A percentile compares a stretch with the other conserved stretches of the same genome.
These are phyloP conservation scores for Ampelocalamus luodianensis DNA, from an alignment of 176 grass and related monocot species.

Conservation along the genomic window DNA sequence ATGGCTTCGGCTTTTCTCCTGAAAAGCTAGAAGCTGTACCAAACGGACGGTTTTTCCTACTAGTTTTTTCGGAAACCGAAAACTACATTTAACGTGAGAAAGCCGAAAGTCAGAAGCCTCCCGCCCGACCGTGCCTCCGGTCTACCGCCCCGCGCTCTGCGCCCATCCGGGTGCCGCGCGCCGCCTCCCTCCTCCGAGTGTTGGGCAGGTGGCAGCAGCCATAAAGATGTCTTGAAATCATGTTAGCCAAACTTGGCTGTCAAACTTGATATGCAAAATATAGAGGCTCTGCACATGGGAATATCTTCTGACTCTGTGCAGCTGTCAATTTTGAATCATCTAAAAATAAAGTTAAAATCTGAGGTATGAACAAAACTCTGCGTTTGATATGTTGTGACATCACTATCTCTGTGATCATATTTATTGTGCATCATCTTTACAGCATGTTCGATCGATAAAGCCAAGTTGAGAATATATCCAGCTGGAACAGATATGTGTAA, in stretches of 20 bases:
- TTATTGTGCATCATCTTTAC: neutral
- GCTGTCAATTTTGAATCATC: conserved; percentile 84
- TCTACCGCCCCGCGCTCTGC: too few species aligned
- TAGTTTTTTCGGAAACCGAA: too few species aligned
- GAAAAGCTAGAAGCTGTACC: too few species aligned
- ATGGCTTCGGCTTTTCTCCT: too few species aligned
- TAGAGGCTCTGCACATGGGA: conserved; percentile 67
- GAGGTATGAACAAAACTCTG: conserved; percentile 60
- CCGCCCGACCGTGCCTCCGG: too few species aligned
- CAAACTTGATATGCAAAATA: conserved; percentile 74
- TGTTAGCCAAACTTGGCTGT: conserved; percentile 74
- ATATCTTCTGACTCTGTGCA: conserved; percentile 73
- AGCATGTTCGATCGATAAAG: too few species aligned
- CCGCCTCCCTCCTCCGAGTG: neutral
- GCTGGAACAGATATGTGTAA: conserved; percentile 70
- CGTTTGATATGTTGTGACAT: conserved; percentile 3
- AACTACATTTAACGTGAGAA: too few species aligned
- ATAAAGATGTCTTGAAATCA: conserved; percentile 53
- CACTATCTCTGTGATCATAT: conserved; percentile 11
- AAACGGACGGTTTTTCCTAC: too few species aligned
- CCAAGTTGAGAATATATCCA: conserved; percentile 78
- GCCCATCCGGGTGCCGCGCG: too few species aligned
- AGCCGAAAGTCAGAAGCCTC: too few species aligned
- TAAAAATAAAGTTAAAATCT: conserved; percentile 86
- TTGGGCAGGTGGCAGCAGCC: conserved; percentile 21